A percentile compares a stretch with the other conserved stretches of the same genome.
Conservation (phyloP, 768 basidiomycete species). For the Mycena maculata region DNA sequence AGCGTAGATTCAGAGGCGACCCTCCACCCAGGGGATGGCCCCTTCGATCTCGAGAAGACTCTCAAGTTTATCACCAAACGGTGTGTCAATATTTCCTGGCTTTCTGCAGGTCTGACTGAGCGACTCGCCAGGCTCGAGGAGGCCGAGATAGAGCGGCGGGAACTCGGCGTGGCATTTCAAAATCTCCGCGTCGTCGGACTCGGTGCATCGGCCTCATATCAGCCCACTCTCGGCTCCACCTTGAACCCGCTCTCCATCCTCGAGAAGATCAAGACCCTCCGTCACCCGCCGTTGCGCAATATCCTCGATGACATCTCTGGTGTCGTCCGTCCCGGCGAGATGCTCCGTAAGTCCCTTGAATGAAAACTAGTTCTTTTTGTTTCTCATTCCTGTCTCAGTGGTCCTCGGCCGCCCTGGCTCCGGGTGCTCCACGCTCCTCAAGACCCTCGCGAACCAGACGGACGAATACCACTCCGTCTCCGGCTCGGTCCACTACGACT, state of each 20-base stretch:
- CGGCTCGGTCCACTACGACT: slow-evolving; percentile 82
- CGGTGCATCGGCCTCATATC: slow-evolving; percentile 55
- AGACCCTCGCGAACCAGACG: slow-evolving; percentile 81
- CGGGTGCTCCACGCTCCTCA: slow-evolving; percentile 88
- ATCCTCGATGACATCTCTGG: slow-evolving; percentile 76
- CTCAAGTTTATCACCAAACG: slow-evolving; percentile 40
- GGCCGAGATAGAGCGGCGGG: slow-evolving; percentile 47
- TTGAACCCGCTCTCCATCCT: slow-evolving; percentile 59
- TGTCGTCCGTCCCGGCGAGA: slow-evolving; percentile 75
- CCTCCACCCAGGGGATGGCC: slow-evolving; percentile 38
- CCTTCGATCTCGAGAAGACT: slow-evolving; percentile 46
- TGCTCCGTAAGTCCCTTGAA: slow-evolving; percentile 69
- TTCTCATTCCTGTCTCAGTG: slow-evolving; percentile 53
- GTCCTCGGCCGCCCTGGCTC: slow-evolving; percentile 89
- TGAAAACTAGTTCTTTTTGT: not conserved
- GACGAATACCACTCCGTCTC: slow-evolving; percentile 73
- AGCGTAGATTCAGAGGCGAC: slow-evolving; percentile 36
- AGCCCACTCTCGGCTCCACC: slow-evolving; percentile 64
- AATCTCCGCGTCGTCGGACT: slow-evolving; percentile 65
- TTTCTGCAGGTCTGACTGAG: not conserved
- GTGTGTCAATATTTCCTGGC: slow-evolving; percentile 30
- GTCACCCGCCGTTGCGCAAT: slow-evolving; percentile 72
- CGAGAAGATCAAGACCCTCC: slow-evolving; percentile 54
- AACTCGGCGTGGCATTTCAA: slow-evolving; percentile 63
- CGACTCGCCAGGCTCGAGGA: slow-evolving; percentile 44